Base-by-base conservation (phyloP, 2,329 filamentous ascomycete genomes). In the Penicillium hordei region DNA sequence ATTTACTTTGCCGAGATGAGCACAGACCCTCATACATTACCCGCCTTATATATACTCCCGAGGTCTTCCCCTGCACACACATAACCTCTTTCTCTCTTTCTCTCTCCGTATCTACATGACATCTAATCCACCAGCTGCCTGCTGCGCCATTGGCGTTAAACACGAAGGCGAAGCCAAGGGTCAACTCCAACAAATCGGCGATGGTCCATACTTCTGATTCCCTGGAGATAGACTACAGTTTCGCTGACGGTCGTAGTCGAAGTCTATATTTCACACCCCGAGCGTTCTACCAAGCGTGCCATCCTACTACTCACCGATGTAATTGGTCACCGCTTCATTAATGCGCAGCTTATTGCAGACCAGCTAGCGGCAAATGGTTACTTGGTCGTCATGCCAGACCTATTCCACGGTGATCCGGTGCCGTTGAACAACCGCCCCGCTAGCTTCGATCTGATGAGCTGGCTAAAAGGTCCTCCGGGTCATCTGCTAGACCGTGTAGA, bases 291-390 rank as follows among this genome's bases (percentile, higher is more conserved):
- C 27, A 60, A 61, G 19, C 56, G 48, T 25, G 60, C 59, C 10
- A 61, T 63, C 34, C 62, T 67, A 6, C 27, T 65, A 1, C 51
- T 62, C 9, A 63, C 63, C 1, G 60, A 66, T 51, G 63, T 63
- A 12, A 58, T 67, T 34, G 62, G 63, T 21, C 63, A 67, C 25
- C 59, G 58, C n/a, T 65, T 62, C 48, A 60, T 63, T 34, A 62
- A 66, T 15, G 58, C 62, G 31, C 65, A 66, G 39, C 38, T 66
- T 17, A 62, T 66, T 44, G 63, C 64, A 1, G 63, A 64, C 33
- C 60, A 65, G 31, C 31, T 65, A 5, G 63, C 61, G 19, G 63
- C 63, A 19, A 61, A 64, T 34, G 61, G 63, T 19, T 65, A 65
- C 45, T 48, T 64, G 19, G 60, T 65, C 38, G 58, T 64, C 38